Base-by-base conservation (phyloP, 2,329 filamentous ascomycete species). In the Aspergillus sp. region DNA sequence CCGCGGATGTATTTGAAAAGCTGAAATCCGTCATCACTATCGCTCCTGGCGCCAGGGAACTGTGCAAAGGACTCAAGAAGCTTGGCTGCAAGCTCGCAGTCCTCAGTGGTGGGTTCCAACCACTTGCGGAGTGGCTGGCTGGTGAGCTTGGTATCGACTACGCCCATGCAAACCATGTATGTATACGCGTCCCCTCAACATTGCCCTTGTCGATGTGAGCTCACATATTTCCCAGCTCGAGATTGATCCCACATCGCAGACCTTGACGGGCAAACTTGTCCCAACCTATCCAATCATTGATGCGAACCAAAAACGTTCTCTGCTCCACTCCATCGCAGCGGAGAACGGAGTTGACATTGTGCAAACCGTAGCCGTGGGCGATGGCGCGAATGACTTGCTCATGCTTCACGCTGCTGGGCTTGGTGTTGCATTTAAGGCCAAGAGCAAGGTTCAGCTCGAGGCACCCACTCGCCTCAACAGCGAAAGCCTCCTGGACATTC, bases 81-180 rank as follows among this genome's bases (percentile, higher is more conserved):
- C 80, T 96, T 5, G 94, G 94, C 7, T 90, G 91, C 77, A 94
- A 91, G 79, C 92, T 93, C 1, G 95, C 93, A 0, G 94, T 99
- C 5, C 80, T 97, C 34, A 96, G 92, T 38, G 95, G 95, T 49
- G 95, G 95, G 0, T 99, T 99, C 78, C 87, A 91, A 66, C 93
- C 94, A 0, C 80, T 98, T 66, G 96, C 95, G 0, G 84, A 87
- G 60, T 98, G 93, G 92, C 85, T 98, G 41, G 93, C 91, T 17
- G 82, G 82, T 46, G 84, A 92, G 71, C 81, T 99, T 28, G 92
- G 92, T 15, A 86, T 99, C 60, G 91, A 98, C 76, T 89, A 97
- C 72, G 93, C 92, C 0, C 87, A 90, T 74, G 95, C 95, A 46
- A 99, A 99, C 76, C 89, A 94, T 70, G 89, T 89, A 76, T 64